These are phyloP conservation scores for Caryopteris hybrid DNA, from an alignment of 305 asterid species.

Conservation along the genomic window DNA sequence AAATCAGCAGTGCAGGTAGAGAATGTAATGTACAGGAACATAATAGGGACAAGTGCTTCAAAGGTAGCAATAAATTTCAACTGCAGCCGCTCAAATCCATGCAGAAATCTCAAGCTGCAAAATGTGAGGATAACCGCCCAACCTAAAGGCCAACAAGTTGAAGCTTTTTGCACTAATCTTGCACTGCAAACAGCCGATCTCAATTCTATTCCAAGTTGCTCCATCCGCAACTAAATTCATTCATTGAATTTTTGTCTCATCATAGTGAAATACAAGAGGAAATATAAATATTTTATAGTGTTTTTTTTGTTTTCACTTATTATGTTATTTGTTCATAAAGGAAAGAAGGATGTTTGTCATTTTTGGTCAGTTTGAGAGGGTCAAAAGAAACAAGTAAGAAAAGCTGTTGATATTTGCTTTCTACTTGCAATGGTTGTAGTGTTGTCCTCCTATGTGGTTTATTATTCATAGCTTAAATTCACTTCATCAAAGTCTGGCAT, in stretches of 20 bases:
- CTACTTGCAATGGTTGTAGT: constrained; percentile 10
- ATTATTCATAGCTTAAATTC: too few relatives aligned
- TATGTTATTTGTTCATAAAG: too few relatives aligned
- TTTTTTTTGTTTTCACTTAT: too few relatives aligned
- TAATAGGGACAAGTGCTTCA: constrained; percentile 70
- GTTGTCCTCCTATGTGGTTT: too few relatives aligned
- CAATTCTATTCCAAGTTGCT: constrained; percentile 30
- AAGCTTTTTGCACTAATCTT: constrained; percentile 40
- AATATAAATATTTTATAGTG: too few relatives aligned
- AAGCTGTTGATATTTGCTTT: constrained; percentile 23
- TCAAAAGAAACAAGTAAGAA: too few relatives aligned
- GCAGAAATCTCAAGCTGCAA: constrained; percentile 50
- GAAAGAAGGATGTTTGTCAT: neutral
- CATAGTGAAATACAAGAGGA: too few relatives aligned
- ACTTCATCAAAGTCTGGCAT: too few relatives aligned
- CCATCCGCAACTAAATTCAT: neutral
- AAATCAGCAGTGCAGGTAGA: constrained; percentile 65
- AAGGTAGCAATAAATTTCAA: constrained; percentile 59
- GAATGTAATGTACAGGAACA: constrained; percentile 66
- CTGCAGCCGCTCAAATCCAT: constrained; percentile 75
- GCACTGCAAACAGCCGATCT: constrained; percentile 4
- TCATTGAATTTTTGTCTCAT: neutral
- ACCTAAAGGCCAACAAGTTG: constrained; percentile 19
- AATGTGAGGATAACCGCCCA: constrained; percentile 44
- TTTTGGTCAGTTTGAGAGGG: neutral